Percentiles rank a stretch among this genome's conserved stretches.
phyloP scores from a whole-genome alignment of 176 grass and related monocot species.

The Aegilops bicornis region DNA sequence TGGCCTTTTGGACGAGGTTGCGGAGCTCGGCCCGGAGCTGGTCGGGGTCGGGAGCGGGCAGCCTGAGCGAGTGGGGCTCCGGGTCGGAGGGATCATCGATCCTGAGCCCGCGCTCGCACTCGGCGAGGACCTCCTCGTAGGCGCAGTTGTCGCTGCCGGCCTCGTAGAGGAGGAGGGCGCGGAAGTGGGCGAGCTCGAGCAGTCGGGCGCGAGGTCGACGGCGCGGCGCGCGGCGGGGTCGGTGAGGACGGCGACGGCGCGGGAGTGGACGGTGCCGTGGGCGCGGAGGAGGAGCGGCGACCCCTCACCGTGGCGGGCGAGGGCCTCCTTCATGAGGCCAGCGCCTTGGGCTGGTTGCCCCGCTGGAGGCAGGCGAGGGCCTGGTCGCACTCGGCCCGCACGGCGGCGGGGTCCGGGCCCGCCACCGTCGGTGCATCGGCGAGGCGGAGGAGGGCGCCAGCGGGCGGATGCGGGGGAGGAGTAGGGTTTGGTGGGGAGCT shows the following conservation, averaged over 20 bases:
- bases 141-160: constrained; percentile 42
- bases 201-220: constrained; percentile 63
- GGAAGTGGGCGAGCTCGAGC: constrained; percentile 85
- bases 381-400: constrained; percentile 63
- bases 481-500: constrained; percentile 71
- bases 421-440: not conserved
- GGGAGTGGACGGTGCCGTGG: constrained; percentile 61
- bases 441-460: constrained; percentile 21
- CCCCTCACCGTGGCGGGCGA: constrained; percentile 40
- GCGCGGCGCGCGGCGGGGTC: constrained; percentile 68
- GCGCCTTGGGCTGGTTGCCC: constrained; percentile 61
- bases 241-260: constrained; percentile 52
- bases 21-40: constrained; percentile 60
- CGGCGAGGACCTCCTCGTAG: constrained; percentile 64
- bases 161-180: constrained; percentile 64
- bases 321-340: constrained; percentile 67
- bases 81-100: constrained; percentile 56
- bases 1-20: constrained; percentile 69
- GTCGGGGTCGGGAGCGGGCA: constrained; percentile 42
- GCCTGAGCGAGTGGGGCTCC: constrained; percentile 56
- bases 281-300: constrained; percentile 66
- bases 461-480: not conserved
- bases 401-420: not conserved
- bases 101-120: constrained; percentile 68
- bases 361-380: constrained; percentile 54